Base-by-base conservation (phyloP, 1,139 yeast genomes). In the Magnusiomyces fungicola region DNA sequence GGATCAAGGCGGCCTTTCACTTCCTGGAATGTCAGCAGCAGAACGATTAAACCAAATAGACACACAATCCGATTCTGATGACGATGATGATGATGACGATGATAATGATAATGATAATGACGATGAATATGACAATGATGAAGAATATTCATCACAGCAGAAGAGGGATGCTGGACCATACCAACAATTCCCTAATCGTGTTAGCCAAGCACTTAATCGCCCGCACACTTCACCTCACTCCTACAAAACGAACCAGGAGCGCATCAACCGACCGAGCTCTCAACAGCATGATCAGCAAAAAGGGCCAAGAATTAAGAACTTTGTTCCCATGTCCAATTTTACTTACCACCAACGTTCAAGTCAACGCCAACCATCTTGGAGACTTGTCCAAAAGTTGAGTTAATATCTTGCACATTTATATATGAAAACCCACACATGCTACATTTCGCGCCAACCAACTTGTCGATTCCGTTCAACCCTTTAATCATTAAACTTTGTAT, bases 361-460 rank as follows among this genome's bases (percentile, higher is more conserved):
- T 12, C 41, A 38, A 23, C 36, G 24, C 18, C 22, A 16, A 18
- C 44, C 44, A 6, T 41, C 44, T 3, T 41, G 44, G 44, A 12
- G 23, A 12, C 36, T 41, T 9, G 30, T 41, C 37, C 44, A 41
- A 41, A 41, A 30, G n/a, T 36, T 41, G 16, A 41, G 30, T 12
- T 41, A 21, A 41, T n/a, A n/a, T n/a, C n/a, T n/a, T n/a, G n/a
- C n/a, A n/a, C n/a, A n/a, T n/a, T n/a, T n/a, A n/a, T n/a, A n/a
- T n/a, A n/a, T n/a, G n/a, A n/a, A n/a, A n/a, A n/a, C n/a, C n/a
- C n/a, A n/a, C n/a, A n/a, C n/a, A n/a, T n/a, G n/a, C n/a, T n/a
- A n/a, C n/a, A n/a, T n/a, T n/a, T n/a, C n/a, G n/a, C n/a, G n/a
- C n/a, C n/a, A n/a, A n/a, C n/a, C n/a, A n/a, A n/a, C n/a, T n/a